Percentiles rank a stretch among this genome's conserved stretches.
phyloP scores from a whole-genome alignment of 2,329 filamentous ascomycete species.

The Diplodia intermedia region DNA sequence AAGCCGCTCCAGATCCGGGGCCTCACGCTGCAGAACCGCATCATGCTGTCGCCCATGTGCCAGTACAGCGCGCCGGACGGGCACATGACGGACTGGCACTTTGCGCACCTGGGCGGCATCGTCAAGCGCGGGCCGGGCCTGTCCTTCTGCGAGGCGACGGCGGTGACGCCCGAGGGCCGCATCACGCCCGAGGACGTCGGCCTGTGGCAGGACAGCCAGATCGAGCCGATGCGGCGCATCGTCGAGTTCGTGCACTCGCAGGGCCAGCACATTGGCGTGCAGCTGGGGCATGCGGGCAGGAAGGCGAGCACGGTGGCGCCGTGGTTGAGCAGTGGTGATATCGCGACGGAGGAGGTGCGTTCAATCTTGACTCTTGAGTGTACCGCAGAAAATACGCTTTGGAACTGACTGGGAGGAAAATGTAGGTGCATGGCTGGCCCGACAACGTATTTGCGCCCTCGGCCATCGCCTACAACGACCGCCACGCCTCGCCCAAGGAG shows the following conservation, averaged over 20 bases:
- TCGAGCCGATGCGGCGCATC: slow-evolving; percentile 72
- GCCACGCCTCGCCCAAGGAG: slow-evolving; percentile 68
- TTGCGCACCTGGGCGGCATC: slow-evolving; percentile 82
- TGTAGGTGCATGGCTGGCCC: slow-evolving; percentile 60
- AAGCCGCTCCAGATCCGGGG: slow-evolving; percentile 64
- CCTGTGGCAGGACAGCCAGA: slow-evolving; percentile 84
- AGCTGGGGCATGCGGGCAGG: slow-evolving; percentile 79
- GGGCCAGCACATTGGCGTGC: slow-evolving; percentile 76
- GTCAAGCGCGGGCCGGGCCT: slow-evolving; percentile 76
- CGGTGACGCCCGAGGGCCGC: slow-evolving; percentile 76
- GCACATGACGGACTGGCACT: slow-evolving; percentile 80
- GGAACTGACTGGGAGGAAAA: background rate
- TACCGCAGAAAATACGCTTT: background rate
- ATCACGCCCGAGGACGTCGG: slow-evolving; percentile 83
- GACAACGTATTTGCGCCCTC: slow-evolving; percentile 64
- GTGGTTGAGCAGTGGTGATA: slow-evolving; percentile 65
- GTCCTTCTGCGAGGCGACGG: slow-evolving; percentile 78
- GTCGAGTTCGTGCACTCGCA: slow-evolving; percentile 83
- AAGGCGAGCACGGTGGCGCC: slow-evolving; percentile 66
- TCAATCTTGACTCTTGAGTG: too few relatives aligned
- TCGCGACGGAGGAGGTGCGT: slow-evolving; percentile 59
- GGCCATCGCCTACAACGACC: slow-evolving; percentile 67
- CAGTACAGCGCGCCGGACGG: slow-evolving; percentile 72
- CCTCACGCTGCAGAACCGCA: slow-evolving; percentile 71
- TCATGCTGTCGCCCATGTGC: slow-evolving; percentile 69